These are phyloP conservation scores for Candida taoyuanica DNA, from an alignment of 805 yeast genomes.

Conservation along the genomic window DNA sequence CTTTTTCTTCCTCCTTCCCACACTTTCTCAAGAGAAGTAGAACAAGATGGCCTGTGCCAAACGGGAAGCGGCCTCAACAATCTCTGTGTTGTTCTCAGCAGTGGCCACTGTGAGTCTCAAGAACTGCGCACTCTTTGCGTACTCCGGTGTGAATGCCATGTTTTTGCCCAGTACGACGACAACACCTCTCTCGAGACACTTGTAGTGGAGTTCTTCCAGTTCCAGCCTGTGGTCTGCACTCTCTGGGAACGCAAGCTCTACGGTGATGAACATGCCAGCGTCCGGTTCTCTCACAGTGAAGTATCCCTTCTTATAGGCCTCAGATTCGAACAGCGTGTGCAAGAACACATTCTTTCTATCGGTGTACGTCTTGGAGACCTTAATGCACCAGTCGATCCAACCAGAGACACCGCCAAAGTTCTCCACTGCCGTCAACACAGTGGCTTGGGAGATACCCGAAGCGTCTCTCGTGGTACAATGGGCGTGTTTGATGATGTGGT, in stretches of 20 bases:
- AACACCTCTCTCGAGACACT: slow-evolving; percentile 44
- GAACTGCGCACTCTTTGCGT: slow-evolving; percentile 44
- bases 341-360: slow-evolving; percentile 57
- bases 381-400: slow-evolving; percentile 61
- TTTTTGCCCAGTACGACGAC: slow-evolving; percentile 50
- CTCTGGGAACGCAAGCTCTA: slow-evolving; percentile 34
- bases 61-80: slow-evolving; percentile 37
- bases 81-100: slow-evolving; percentile 38
- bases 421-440: slow-evolving; percentile 45
- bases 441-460: slow-evolving; percentile 52
- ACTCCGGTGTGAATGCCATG: slow-evolving; percentile 44
- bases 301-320: slow-evolving; percentile 33
- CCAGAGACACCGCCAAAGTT: slow-evolving; percentile 44
- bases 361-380: slow-evolving; percentile 54
- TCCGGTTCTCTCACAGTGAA: slow-evolving; percentile 42
- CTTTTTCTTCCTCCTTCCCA: too few species aligned
- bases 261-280: slow-evolving; percentile 71
- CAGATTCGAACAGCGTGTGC: slow-evolving; percentile 41
- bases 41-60: slow-evolving; percentile 12
- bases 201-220: slow-evolving; percentile 39
- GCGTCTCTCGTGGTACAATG: slow-evolving; percentile 49
- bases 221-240: slow-evolving; percentile 32
- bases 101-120: slow-evolving; percentile 55
- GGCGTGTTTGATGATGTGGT: slow-evolving; percentile 37
- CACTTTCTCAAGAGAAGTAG: slow-evolving; percentile 6